Base-by-base conservation (phyloP, 176 grass and related monocot genomes). In the Ampelocalamus luodianensis region DNA sequence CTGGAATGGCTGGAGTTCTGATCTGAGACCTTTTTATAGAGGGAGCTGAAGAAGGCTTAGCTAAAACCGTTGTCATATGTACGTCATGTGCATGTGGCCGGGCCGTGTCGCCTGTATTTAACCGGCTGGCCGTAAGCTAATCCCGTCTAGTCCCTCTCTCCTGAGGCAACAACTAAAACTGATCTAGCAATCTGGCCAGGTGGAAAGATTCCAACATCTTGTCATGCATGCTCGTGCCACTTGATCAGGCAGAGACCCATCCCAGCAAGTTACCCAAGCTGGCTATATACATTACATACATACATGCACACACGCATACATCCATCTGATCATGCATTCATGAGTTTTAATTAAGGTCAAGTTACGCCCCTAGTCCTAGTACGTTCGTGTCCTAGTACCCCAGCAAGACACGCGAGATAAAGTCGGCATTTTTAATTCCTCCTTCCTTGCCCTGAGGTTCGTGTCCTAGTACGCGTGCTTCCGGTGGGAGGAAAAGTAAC, bases 181-280 rank as follows among this genome's bases (percentile, higher is more conserved):
- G n/a, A 65, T 77, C n/a, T 16, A 24, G 74, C 49, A 18, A 45
- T 58, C 63, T 54, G 65, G 82, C 43, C 32, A 40, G 59, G 36
- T 77, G 72, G 50, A 48, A 68, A 78, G 49, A 78, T 78, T 85
- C 64, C 51, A 78, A 18, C 74, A 63, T 61, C 83, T 22, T 69
- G 36, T 58, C 43, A 75, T 5, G 71, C 45, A 20, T 26, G 46
- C 34, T 17, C 18, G 61, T 39, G 44, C 32, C 29, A 45, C 14
- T 22, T 45, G 24, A 72, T 82, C 10, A 39, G 32, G 32, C 32
- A 34, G 56, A 83, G 69, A 73, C 18, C 65, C 65, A 54, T 10
- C 22, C 22, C 65, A 68, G 79, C 79, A 81, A 81, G 79, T 81
- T 56, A 42, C 34, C 79, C 6, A 5, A 0, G 0, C 3, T 53